Conservation (phyloP, 164 flowering plant genomes). For the Houttuynia cordata region DNA sequence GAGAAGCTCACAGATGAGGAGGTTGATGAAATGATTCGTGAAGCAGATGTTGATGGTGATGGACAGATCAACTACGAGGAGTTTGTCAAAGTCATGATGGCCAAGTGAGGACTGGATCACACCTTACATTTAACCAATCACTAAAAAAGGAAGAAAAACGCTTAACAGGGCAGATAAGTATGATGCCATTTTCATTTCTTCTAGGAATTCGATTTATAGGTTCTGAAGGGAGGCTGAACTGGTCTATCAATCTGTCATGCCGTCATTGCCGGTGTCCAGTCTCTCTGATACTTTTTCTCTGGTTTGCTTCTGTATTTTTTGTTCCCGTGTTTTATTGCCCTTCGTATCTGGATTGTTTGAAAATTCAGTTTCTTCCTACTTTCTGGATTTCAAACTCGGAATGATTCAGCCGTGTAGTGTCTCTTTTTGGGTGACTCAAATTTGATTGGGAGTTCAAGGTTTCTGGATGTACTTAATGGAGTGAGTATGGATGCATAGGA, state of each 20-base stretch:
- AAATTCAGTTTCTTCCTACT: not conserved
- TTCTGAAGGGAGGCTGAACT: not conserved
- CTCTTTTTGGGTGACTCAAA: not conserved
- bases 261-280: not conserved
- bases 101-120: conserved; percentile 34
- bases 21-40: conserved; percentile 68
- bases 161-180: conserved; percentile 1
- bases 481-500: too few relatives aligned
- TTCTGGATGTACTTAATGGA: not conserved
- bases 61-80: conserved; percentile 73
- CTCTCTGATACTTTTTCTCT: not conserved
- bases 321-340: not conserved
- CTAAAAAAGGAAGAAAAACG: not conserved
- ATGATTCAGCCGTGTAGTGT: not conserved
- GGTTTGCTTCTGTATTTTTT: conserved; percentile 2
- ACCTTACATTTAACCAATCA: not conserved
- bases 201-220: not conserved
- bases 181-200: not conserved
- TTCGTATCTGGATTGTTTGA: not conserved
- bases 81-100: conserved; percentile 72
- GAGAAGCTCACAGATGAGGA: conserved; percentile 74
- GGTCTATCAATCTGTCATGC: not conserved
- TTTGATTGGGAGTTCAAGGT: not conserved
- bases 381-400: conserved; percentile 1
- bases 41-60: conserved; percentile 73